Evolutionary conservation across 192 early-diverging fungal species (phyloP).

Genomic region (Coemansia sp.): DNA sequence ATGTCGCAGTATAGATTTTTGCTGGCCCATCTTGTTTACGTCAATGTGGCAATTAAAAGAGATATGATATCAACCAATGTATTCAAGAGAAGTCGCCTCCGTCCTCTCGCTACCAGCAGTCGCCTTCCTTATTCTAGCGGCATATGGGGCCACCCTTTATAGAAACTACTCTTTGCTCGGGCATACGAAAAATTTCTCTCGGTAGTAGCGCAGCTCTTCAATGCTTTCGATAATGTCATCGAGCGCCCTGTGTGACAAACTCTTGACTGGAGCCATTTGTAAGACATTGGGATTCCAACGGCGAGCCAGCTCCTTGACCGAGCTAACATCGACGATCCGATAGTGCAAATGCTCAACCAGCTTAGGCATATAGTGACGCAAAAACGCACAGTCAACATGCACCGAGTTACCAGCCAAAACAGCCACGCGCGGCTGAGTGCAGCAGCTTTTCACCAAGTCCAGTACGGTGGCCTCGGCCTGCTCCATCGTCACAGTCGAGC

Average conservation of each 20-base stretch:
- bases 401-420: conserved; percentile 93
- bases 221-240: conserved; percentile 96
- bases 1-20: background rate
- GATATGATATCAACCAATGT: background rate
- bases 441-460: conserved; percentile 73
- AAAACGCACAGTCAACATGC: conserved; percentile 87
- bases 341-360: conserved; percentile 82
- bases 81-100: background rate
- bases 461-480: conserved; percentile 78
- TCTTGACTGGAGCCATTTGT: conserved; percentile 64
- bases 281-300: conserved; percentile 76
- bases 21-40: background rate
- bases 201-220: conserved; percentile 83
- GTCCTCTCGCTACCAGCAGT: background rate
- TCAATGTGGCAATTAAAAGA: background rate
- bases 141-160: background rate
- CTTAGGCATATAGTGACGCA: conserved; percentile 79
- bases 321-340: conserved; percentile 87
- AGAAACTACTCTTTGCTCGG: background rate
- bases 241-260: conserved; percentile 72
- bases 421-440: conserved; percentile 62
- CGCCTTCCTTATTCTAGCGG: background rate
- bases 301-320: conserved; percentile 83
- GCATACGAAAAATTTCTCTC: conserved; percentile 63
- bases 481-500: conserved; percentile 65